Conservation (phyloP, 129 eudicot genomes). For the Escallonia herrerae region DNA sequence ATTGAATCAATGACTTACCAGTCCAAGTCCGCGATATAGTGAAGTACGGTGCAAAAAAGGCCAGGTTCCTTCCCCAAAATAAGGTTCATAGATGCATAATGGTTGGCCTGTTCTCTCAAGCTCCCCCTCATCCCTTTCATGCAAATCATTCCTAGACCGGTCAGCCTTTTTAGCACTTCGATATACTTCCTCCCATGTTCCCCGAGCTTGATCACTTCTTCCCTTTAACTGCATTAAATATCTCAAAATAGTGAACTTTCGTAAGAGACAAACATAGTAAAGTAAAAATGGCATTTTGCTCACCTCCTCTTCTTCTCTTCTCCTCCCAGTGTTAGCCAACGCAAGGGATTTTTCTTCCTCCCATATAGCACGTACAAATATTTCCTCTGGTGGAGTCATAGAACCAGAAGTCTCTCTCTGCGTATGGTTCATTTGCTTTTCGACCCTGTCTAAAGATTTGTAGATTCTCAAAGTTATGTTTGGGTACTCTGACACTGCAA, state of each 20-base stretch:
- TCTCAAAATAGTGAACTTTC: not conserved
- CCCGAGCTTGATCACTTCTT: constrained; percentile 83
- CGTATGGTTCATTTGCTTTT: constrained; percentile 37
- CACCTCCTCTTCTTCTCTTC: constrained; percentile 89
- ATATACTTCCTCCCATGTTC: constrained; percentile 95
- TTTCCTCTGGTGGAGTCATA: constrained; percentile 31
- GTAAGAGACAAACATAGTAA: not conserved
- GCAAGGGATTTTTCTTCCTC: constrained; percentile 66
- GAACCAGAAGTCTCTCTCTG: constrained; percentile 28
- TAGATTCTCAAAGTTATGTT: constrained; percentile 30
- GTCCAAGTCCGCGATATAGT: constrained; percentile 84
- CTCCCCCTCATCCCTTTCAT: constrained; percentile 95
- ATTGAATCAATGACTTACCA: constrained; percentile 42
- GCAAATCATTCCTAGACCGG: constrained; percentile 64
- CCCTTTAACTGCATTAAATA: constrained; percentile 65
- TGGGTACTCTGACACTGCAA: constrained; percentile 22
- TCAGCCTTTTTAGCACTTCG: constrained; percentile 83
- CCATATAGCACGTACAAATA: constrained; percentile 69
- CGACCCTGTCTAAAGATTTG: constrained; percentile 46
- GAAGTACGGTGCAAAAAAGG: constrained; percentile 73
- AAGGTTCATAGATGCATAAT: constrained; percentile 83
- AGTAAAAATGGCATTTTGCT: not conserved
- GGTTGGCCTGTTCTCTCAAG: constrained; percentile 96
- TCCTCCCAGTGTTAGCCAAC: constrained; percentile 38
- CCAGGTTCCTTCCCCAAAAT: constrained; percentile 94